Evolutionary conservation across 495 filamentous ascomycete genomes (phyloP).

Genomic region (Massariosphaeria phaeospora): DNA sequence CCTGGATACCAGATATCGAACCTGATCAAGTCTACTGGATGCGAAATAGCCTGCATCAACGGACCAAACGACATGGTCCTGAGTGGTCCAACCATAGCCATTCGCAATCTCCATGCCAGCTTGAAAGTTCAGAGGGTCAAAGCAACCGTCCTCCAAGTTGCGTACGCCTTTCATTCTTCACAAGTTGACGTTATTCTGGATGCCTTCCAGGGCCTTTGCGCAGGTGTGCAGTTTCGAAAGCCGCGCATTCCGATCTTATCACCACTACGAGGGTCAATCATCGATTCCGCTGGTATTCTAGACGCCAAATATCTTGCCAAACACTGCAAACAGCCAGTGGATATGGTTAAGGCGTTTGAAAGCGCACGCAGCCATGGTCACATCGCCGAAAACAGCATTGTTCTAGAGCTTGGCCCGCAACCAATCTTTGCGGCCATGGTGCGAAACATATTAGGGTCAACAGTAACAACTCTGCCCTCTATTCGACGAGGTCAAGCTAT

Average conservation of each 20-base stretch:
- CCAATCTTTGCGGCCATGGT: neutral
- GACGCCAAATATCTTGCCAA: conserved; percentile 24
- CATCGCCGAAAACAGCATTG: neutral
- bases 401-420: neutral
- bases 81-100: conserved; percentile 44
- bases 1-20: conserved; percentile 34
- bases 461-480: neutral
- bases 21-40: conserved; percentile 33
- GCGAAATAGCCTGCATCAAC: conserved; percentile 53
- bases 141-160: conserved; percentile 56
- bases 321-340: neutral
- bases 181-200: conserved; percentile 36
- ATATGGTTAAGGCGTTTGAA: neutral
- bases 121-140: conserved; percentile 58
- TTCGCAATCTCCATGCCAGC: no score
- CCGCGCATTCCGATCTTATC: conserved; percentile 33
- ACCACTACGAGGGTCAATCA: conserved; percentile 29
- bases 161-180: conserved; percentile 46
- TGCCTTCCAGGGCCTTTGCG: conserved; percentile 13
- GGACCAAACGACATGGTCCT: conserved; percentile 49
- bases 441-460: neutral
- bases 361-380: neutral
- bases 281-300: conserved; percentile 23
- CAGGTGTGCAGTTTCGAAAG: conserved; percentile 13
- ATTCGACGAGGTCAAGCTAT: neutral